Conservation (phyloP, 768 basidiomycete species). For the Termitomyces sp. region DNA sequence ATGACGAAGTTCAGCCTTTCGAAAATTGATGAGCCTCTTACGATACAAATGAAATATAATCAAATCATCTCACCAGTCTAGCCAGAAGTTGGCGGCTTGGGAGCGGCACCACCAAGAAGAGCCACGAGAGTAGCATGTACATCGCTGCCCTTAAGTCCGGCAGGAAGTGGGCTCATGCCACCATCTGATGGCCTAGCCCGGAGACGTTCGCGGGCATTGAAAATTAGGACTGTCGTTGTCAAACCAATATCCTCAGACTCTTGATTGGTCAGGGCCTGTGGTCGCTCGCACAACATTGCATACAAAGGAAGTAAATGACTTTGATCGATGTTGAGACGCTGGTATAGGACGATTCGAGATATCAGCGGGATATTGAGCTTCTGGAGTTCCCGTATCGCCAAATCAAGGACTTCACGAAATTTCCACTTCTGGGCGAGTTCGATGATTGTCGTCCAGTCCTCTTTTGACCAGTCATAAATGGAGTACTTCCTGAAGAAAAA, state of each 20-base stretch:
- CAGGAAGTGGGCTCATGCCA: constrained; percentile 35
- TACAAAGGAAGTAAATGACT: constrained; percentile 52
- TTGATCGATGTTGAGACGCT: constrained; percentile 45
- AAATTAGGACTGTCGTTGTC: constrained; percentile 51
- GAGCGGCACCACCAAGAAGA: constrained; percentile 3
- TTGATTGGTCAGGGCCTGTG: constrained; percentile 44
- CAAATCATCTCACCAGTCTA: neutral
- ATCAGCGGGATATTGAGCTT: constrained; percentile 7
- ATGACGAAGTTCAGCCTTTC: too few relatives aligned
- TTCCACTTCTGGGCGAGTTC: constrained; percentile 52
- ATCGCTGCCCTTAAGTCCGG: constrained; percentile 29
- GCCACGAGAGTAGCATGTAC: constrained; percentile 32
- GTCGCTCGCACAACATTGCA: constrained; percentile 47
- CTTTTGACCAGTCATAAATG: constrained; percentile 45
- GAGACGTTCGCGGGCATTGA: constrained; percentile 50
- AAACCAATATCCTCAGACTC: constrained; percentile 58
- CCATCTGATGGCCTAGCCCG: constrained; percentile 29
- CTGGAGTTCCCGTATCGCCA: constrained; percentile 45
- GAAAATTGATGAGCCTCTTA: neutral
- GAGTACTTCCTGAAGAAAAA: constrained; percentile 45
- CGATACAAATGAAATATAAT: neutral
- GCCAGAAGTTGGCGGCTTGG: neutral
- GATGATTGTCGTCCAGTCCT: constrained; percentile 57
- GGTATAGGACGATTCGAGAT: constrained; percentile 47
- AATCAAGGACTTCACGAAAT: constrained; percentile 33